Percentiles rank a stretch among this genome's conserved stretches.
phyloP scores from a whole-genome alignment of 176 grass and related monocot species.

The Triticum urartu region DNA sequence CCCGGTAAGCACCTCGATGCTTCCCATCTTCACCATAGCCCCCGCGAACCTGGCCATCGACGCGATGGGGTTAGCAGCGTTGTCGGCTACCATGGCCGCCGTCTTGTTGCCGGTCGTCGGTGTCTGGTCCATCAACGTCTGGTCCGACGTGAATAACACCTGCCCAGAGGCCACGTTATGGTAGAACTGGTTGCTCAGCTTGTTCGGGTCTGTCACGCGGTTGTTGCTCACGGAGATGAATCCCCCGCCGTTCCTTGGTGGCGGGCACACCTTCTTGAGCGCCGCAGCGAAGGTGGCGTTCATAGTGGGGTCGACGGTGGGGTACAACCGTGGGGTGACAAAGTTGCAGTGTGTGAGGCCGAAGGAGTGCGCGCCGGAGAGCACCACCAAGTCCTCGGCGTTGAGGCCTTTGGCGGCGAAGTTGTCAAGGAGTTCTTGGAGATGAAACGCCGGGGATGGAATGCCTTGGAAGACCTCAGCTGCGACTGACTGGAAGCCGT shows the following conservation, averaged over 20 bases:
- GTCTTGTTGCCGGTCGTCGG: not conserved
- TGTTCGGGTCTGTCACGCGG: slow-evolving; percentile 10
- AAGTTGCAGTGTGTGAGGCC: slow-evolving; percentile 48
- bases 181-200: slow-evolving; percentile 42
- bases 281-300: slow-evolving; percentile 18
- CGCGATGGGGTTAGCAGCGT: not conserved
- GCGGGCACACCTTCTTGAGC: slow-evolving; percentile 28
- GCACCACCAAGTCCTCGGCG: slow-evolving; percentile 45
- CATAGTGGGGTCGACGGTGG: slow-evolving; percentile 38
- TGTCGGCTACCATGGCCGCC: slow-evolving; percentile 13
- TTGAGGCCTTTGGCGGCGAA: slow-evolving; percentile 35
- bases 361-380: slow-evolving; percentile 66
- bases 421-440: slow-evolving; percentile 22
- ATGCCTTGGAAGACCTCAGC: slow-evolving; percentile 18
- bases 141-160: slow-evolving; percentile 57
- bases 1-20: slow-evolving; percentile 42
- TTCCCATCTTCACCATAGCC: slow-evolving; percentile 56
- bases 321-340: slow-evolving; percentile 50
- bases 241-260: not conserved
- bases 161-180: not conserved
- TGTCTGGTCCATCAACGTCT: slow-evolving; percentile 20
- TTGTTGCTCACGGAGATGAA: slow-evolving; percentile 18
- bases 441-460: slow-evolving; percentile 22
- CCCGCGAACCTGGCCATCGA: slow-evolving; percentile 39
- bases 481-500: slow-evolving; percentile 32